Evolutionary conservation across 2,329 filamentous ascomycete genomes (phyloP).

Genomic region (Sporothrix phasma): DNA sequence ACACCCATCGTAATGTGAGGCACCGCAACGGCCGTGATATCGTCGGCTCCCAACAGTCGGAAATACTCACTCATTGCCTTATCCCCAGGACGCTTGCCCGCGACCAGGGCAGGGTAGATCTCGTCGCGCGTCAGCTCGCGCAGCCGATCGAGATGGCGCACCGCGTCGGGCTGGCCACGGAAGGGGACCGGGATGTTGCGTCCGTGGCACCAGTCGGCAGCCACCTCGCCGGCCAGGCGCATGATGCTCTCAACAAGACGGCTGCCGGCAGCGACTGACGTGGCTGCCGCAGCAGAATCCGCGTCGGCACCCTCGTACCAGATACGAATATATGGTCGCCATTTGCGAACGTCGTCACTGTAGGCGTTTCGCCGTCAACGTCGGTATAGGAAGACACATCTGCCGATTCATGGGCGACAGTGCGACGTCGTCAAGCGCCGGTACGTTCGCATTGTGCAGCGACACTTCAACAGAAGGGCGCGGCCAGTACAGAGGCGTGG

Average conservation of each 20-base stretch:
- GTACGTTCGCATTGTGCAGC: constrained; percentile 27
- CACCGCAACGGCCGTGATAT: constrained; percentile 42
- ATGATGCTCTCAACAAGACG: constrained; percentile 42
- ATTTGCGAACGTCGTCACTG: no score
- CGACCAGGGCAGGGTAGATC: constrained; percentile 31
- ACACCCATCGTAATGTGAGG: constrained; percentile 49
- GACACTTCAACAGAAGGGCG: constrained; percentile 35
- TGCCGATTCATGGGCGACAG: not conserved
- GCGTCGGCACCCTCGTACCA: constrained; percentile 23
- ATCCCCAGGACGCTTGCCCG: constrained; percentile 26
- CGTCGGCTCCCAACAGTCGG: constrained; percentile 39
- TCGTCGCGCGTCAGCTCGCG: constrained; percentile 30
- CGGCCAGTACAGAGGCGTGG: constrained; percentile 39
- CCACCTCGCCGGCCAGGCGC: constrained; percentile 52
- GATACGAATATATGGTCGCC: constrained; percentile 42
- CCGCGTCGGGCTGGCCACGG: constrained; percentile 38
- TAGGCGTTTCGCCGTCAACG: not conserved
- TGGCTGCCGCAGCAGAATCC: not conserved
- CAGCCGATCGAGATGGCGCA: constrained; percentile 30
- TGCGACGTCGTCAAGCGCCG: not conserved
- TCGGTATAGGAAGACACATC: not conserved
- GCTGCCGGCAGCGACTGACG: constrained; percentile 20
- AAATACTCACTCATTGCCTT: constrained; percentile 26
- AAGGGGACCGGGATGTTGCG: constrained; percentile 51
- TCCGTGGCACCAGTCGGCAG: constrained; percentile 49